Base-by-base conservation (phyloP, 129 eudicot genomes). In the Chrysanthemum seticuspe region DNA sequence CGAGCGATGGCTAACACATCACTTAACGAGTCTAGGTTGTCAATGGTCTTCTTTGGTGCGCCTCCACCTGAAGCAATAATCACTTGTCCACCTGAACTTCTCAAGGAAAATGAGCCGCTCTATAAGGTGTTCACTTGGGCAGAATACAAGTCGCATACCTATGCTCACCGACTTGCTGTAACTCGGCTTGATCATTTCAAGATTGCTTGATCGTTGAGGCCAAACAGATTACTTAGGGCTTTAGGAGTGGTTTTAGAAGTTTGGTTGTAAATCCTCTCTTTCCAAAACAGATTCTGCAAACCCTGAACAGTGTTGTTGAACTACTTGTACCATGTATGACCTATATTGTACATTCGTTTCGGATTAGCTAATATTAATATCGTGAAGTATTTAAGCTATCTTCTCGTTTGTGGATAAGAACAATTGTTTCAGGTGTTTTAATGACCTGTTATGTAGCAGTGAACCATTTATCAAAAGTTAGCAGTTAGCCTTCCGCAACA, bases 1-100 rank as follows among this genome's bases (percentile, higher is more conserved):
- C 74, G 92, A 67, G 89, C 87, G 3, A 55, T 87, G 85, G 89
- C 84, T 54, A 84, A 84, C 81, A 74, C 80, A 5, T 68, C 34
- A 62, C 18, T 25, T 13, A 40, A 58, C 52, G 12, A 65, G 10
- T 65, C 87, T 9, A 76, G 92, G 67, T 73, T 87, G 78, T 87
- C 92, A 2, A 79, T 84, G 80, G 76, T 79, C 21, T 84, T 70
- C 74, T 87, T 87, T 68, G 78, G 72, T 25, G 85, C 80, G 19
- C 92, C 92, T n/a, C 73, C 89, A 2, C 87, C 75, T 18, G 73
- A 79, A 66, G 75, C 83, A 9, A 71, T 34, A 47, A 79, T 87
- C 34, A 15, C 70, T 62, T 67, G 81, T 29, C 83, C 80, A 18
- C 83, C 81, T 0, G 78, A 84, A 56, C 47, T 84, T 65, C 60